phyloP scores from a whole-genome alignment of 2,329 filamentous ascomycete species.

The Neospermospora avenae region DNA sequence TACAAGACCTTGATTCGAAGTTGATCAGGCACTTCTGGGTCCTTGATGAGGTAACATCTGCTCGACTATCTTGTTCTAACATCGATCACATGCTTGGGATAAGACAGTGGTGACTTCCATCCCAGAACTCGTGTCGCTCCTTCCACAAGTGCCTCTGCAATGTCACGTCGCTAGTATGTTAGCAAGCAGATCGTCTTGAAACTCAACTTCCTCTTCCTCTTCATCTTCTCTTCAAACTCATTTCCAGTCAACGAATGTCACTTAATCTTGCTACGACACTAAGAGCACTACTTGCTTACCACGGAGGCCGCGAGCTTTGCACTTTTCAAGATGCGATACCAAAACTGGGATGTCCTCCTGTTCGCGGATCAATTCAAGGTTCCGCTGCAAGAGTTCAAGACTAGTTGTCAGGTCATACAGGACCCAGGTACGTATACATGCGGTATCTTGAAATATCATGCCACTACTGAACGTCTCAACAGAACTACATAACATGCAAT shows the following conservation, averaged over 20 bases:
- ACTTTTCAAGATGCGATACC: constrained; percentile 65
- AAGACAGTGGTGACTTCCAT: not conserved
- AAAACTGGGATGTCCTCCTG: constrained; percentile 81
- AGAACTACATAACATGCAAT: constrained; percentile 23
- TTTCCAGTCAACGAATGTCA: not conserved
- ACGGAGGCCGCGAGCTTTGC: not conserved
- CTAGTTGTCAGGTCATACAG: constrained; percentile 65
- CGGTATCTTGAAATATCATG: not conserved
- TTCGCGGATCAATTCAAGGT: constrained; percentile 65
- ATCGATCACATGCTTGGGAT: too few species aligned
- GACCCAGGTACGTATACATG: constrained; percentile 40
- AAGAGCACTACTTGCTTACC: constrained; percentile 8
- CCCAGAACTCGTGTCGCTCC: not conserved
- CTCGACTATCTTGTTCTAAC: too few species aligned
- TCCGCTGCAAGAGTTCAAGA: constrained; percentile 80
- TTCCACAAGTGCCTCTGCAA: not conserved
- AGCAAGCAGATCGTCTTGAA: too few species aligned
- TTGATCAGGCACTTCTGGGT: not conserved
- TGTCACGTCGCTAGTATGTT: not conserved
- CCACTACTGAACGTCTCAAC: not conserved
- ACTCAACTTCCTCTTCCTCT: not conserved
- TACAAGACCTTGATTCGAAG: not conserved
- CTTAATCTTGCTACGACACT: constrained; percentile 4
- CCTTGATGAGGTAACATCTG: not conserved
- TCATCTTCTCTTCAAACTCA: constrained; percentile 1